A percentile compares a stretch with the other conserved stretches of the same genome.
Conservation (phyloP, 2,329 filamentous ascomycete species). For the Domatiomyces globalis region DNA sequence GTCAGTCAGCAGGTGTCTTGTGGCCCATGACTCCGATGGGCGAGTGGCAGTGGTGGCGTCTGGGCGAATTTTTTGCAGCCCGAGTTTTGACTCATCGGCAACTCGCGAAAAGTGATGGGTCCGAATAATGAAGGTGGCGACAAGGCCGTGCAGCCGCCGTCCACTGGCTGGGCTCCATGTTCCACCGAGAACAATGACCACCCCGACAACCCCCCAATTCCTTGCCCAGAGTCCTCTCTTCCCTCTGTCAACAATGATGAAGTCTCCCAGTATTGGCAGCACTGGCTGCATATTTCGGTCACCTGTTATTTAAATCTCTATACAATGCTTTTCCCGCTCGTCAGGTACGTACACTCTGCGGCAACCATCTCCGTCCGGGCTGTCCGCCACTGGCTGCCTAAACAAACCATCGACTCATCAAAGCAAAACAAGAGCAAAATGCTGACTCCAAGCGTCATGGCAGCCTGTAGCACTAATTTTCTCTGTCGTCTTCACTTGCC, state of each 20-base stretch:
- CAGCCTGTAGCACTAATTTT: neutral
- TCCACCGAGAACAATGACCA: no score
- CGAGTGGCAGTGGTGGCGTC: no score
- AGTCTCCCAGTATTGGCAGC: neutral
- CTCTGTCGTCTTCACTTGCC: neutral
- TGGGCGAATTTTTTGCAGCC: no score
- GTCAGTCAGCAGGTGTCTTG: no score
- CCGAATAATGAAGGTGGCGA: no score
- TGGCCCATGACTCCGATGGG: no score
- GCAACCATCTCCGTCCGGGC: neutral
- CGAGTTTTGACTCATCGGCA: no score
- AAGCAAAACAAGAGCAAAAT: neutral
- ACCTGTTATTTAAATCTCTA: neutral
- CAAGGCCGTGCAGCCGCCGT: no score
- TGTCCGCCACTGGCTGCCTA: neutral
- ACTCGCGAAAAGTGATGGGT: no score
- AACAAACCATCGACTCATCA: neutral
- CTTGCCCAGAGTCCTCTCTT: no score
- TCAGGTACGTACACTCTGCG: neutral
- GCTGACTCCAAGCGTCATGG: neutral
- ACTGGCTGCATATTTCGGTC: neutral
- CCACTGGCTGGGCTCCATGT: no score
- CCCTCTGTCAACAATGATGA: neutral
- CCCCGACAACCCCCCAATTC: no score
- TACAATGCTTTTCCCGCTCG: neutral